A percentile compares a stretch with the other conserved stretches of the same genome.
These are phyloP conservation scores for Chlamydomonas sp. DNA, from an alignment of 139 green algal species.

Conservation along the genomic window DNA sequence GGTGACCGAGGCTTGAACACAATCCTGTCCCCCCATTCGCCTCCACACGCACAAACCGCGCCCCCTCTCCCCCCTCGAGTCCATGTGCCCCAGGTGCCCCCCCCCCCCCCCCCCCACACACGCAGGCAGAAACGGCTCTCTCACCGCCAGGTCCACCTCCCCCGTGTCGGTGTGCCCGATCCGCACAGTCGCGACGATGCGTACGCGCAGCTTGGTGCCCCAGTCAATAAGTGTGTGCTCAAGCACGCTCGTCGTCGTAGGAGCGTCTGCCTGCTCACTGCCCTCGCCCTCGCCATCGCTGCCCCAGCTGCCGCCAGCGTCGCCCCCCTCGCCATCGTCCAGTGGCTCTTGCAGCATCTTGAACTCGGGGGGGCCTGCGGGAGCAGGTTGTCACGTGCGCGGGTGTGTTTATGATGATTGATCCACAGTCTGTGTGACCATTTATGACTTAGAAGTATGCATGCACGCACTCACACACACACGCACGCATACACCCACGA, in stretches of 20 bases:
- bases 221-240: conserved; percentile 28
- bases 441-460: neutral
- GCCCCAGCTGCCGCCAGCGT: neutral
- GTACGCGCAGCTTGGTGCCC: conserved; percentile 16
- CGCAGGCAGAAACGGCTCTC: too few relatives aligned
- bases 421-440: neutral
- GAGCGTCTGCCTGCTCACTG: neutral
- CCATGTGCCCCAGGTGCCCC: neutral
- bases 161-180: conserved; percentile 27
- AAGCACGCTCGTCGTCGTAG: conserved; percentile 18
- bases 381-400: neutral
- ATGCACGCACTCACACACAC: too few relatives aligned
- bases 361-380: conserved; percentile 2
- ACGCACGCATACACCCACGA: too few relatives aligned
- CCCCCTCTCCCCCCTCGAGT: too few relatives aligned
- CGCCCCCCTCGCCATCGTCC: conserved; percentile 5
- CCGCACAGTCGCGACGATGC: conserved; percentile 29
- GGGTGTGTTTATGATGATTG: conserved; percentile 2
- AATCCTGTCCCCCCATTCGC: too few relatives aligned
- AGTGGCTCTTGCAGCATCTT: conserved; percentile 7
- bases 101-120: too few relatives aligned
- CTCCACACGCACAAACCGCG: too few relatives aligned
- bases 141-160: conserved; percentile 38
- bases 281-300: neutral
- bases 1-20: too few relatives aligned